Base-by-base conservation (phyloP, 371 early-diverging fungal genomes). In the Amoeboradix gromovi region DNA sequence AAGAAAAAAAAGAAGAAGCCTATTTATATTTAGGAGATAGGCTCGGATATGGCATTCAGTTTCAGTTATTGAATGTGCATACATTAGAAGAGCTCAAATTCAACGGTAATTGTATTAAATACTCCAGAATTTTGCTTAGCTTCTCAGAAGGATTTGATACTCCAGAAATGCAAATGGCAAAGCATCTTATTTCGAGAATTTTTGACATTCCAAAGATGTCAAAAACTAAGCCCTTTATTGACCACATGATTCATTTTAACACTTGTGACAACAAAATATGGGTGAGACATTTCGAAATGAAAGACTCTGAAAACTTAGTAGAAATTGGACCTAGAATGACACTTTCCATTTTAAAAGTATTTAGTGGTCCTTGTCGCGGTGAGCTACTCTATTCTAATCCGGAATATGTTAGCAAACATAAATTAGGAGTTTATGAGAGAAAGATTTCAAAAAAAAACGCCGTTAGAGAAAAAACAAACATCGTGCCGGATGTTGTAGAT, bases 281-380 rank as follows among this genome's bases (percentile, higher is more conserved):
- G 92, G 87, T 94, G 79, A 82, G 97, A 75, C 92, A 94, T 77
- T 94, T 85, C 77, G 94, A 96, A 80, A 85, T 91, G 70, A 70
- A 67, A 1, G 1, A 29, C 30, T 1, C 1, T 29, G 28, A 74
- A 74, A 67, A 27, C 0, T 77, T 96, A 32, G 86, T 91, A 27
- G 97, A 96, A 77, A 91, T 96, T 70, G 97, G 97, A n/a, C 97
- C 97, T 31, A 86, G 97, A 27, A 92, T 94, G 80, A 88, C 88
- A 70, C 79, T 96, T 74, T 86, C 86, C 72, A 81, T 88, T 12
- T 91, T 93, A 74, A 82, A 89, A 71, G 87, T 93, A 72, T 93
- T 96, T 77, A 92, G 89, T 70, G 93, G 94, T 29, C 84, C 87
- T 66, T 96, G 94, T 78, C 83, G 88, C 72, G 97, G 97, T 0